phyloP scores from a whole-genome alignment of 83 land plant genomes.

The Diphasiastrum complanatum region DNA sequence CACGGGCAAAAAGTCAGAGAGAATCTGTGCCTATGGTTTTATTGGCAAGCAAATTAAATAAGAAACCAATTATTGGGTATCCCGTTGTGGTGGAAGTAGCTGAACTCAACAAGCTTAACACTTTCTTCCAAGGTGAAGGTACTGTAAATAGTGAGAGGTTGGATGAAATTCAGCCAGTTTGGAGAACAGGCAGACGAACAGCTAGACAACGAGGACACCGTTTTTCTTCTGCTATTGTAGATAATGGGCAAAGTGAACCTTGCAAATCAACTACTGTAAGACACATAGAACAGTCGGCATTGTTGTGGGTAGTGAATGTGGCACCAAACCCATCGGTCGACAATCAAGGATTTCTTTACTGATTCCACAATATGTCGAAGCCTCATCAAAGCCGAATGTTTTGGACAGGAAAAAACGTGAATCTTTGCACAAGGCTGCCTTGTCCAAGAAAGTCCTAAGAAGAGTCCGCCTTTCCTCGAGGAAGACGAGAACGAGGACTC shows the following conservation, averaged over 20 bases:
- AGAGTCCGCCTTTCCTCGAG: background rate
- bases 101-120: too few species aligned
- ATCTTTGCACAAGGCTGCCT: slow-evolving; percentile 1
- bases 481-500: slow-evolving; percentile 3
- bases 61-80: background rate
- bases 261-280: background rate
- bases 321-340: too few species aligned
- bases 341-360: background rate
- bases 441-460: slow-evolving; percentile 8
- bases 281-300: background rate
- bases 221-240: too few species aligned
- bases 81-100: slow-evolving; percentile 8
- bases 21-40: slow-evolving; percentile 7
- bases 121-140: too few species aligned
- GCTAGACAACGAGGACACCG: slow-evolving; percentile 5
- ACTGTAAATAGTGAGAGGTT: background rate
- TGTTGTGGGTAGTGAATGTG: too few species aligned
- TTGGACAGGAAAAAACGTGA: background rate
- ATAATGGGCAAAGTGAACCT: background rate
- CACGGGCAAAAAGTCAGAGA: background rate
- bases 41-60: background rate
- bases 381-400: background rate
- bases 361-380: background rate
- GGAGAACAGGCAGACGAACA: slow-evolving; percentile 11
- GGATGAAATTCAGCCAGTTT: background rate